These are phyloP conservation scores for Fusarium sarcochroum DNA, from an alignment of 2,329 filamentous ascomycete genomes.

Conservation along the genomic window DNA sequence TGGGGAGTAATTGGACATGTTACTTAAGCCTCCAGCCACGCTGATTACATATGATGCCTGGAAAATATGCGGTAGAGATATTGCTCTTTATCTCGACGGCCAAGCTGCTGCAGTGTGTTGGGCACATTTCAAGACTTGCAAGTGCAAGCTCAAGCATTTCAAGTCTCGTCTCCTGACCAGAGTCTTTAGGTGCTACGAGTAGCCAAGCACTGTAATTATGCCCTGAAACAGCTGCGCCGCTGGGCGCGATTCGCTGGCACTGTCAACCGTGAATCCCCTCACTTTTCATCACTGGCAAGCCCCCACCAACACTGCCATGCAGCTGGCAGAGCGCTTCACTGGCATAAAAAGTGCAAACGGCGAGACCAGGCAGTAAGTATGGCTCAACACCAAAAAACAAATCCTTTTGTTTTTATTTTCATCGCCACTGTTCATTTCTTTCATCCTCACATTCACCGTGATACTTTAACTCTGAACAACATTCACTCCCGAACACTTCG, in stretches of 20 bases:
- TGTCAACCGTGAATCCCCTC: constrained; percentile 32
- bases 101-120: background rate
- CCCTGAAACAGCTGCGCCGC: background rate
- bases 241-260: background rate
- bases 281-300: constrained; percentile 17
- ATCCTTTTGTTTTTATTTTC: background rate
- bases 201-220: background rate
- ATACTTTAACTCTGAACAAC: constrained; percentile 5
- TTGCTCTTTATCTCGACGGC: background rate
- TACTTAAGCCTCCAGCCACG: too few species aligned
- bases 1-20: too few species aligned
- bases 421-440: constrained; percentile 1
- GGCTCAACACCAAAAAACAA: background rate
- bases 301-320: constrained; percentile 16
- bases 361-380: background rate
- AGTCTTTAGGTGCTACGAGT: too few species aligned
- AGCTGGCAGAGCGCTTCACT: constrained; percentile 5
- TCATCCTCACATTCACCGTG: constrained; percentile 11
- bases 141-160: background rate
- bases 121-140: background rate
- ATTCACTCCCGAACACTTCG: background rate
- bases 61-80: background rate
- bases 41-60: too few species aligned
- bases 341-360: background rate
- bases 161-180: background rate